phyloP scores from a whole-genome alignment of 441 rosid species.

The Erodium moschatum region DNA sequence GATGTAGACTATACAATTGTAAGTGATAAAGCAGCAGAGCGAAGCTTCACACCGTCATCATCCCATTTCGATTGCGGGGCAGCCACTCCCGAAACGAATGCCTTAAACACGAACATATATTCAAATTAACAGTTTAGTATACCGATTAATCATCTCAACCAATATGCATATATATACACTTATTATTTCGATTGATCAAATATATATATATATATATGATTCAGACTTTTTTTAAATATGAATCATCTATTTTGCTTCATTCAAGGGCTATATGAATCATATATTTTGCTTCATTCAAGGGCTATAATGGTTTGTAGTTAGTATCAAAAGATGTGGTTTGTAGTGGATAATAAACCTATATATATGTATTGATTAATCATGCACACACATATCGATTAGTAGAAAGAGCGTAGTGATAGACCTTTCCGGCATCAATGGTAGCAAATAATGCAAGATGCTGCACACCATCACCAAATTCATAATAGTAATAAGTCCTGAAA shows the following conservation, averaged over 20 bases:
- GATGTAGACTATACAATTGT: slow-evolving; percentile 31
- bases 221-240: not conserved
- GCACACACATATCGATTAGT: not conserved
- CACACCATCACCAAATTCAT: slow-evolving; percentile 73
- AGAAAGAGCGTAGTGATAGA: slow-evolving; percentile 18
- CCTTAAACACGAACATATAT: slow-evolving; percentile 30
- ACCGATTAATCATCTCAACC: no score
- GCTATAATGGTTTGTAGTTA: no score
- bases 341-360: not conserved
- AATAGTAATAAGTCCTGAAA: slow-evolving; percentile 78
- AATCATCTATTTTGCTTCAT: no score
- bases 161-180: no score
- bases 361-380: not conserved
- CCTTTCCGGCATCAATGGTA: slow-evolving; percentile 71
- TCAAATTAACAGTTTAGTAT: no score
- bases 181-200: not conserved
- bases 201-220: not conserved
- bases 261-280: no score
- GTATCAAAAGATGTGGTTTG: no score
- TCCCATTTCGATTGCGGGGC: slow-evolving; percentile 79
- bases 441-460: slow-evolving; percentile 71
- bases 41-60: slow-evolving; percentile 66
- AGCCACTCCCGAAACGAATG: slow-evolving; percentile 74
- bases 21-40: slow-evolving; percentile 79
- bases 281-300: no score